Base-by-base conservation (phyloP, 2,329 filamentous ascomycete genomes). In the Coniochaeta sp. region DNA sequence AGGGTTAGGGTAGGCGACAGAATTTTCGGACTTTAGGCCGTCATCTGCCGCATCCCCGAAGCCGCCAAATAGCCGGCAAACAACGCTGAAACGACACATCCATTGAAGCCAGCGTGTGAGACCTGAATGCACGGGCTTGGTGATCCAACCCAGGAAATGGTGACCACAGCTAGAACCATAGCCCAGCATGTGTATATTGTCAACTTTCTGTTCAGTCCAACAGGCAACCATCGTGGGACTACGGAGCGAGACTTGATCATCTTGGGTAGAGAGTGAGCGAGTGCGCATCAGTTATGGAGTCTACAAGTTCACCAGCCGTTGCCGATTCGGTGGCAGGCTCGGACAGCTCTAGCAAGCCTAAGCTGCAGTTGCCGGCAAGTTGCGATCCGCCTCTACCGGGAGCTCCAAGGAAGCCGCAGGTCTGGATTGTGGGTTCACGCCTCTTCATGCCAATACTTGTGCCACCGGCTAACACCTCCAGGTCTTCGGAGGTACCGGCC, bases 401-500 rank as follows among this genome's bases (percentile, higher is more conserved):
- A 55, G 87, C 88, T 61, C 86, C 89, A 12, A 79, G 85, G 1
- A 89, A 87, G 71, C 89, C 89, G 71, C 84, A 92, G 64, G 88
- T 93, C 76, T 98, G 93, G 93, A 86, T 98, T 71, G 91, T 95
- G 80, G 71, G 86, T 78, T 33, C 56, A 44, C 14, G 33, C 26
- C 12, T 31, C 40, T 22, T 17, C 38, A 50, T 44, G 57, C 60
- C 54, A 34, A 60, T 57, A 31, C 57, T 56, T 5, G 31, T 14
- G 34, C 17, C 47, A 14, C 8, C 14, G 11, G 17, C 52, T 62
- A 26, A 64, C 64, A 54, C 16, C 40, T 62, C 16, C 44, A 92
- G 91, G 81, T 98, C 59, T 99, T 97, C 74, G 95, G 95, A 57
- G 93, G 91, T 57, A 97, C 93, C n/a, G 95, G 95, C 60, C 95